Evolutionary conservation across 2,329 filamentous ascomycete species (phyloP).

Genomic region (Herpotrichia juniperi): DNA sequence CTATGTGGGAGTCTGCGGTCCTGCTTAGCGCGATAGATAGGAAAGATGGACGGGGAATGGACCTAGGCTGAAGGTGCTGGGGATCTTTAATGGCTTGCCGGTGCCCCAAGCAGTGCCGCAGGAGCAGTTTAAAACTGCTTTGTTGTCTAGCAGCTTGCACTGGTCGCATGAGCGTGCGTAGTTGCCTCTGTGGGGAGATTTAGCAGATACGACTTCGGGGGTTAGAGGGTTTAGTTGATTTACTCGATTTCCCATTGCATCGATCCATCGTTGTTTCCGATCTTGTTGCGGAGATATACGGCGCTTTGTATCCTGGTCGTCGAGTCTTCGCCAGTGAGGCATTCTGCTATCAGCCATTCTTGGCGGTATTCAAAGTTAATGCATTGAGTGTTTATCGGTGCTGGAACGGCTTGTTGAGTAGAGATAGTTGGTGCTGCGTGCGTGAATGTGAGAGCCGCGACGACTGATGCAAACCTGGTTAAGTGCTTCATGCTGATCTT

Average conservation of each 20-base stretch:
- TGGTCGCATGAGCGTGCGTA: constrained; percentile 1
- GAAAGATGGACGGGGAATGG: background rate
- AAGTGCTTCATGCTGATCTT: background rate
- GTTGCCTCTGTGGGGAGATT: constrained; percentile 4
- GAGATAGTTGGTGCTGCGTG: background rate
- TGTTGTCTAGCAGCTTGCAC: constrained; percentile 3
- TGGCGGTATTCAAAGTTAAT: constrained; percentile 5
- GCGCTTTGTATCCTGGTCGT: constrained; percentile 12
- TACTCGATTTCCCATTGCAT: constrained; percentile 7
- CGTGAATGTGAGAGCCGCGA: background rate
- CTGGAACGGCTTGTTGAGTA: background rate
- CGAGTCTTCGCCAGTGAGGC: constrained; percentile 8
- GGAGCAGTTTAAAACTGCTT: constrained; percentile 6
- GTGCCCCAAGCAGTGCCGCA: background rate
- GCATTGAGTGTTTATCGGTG: constrained; percentile 6
- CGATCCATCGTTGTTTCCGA: constrained; percentile 10
- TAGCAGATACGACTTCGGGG: too few relatives aligned
- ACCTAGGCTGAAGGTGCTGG: constrained; percentile 7
- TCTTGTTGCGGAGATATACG: constrained; percentile 11
- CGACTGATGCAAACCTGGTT: background rate
- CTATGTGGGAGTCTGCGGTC: constrained; percentile 15
- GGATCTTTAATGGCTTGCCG: background rate
- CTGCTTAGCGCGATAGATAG: background rate
- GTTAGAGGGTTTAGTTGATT: background rate
- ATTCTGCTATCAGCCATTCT: constrained; percentile 16